Base-by-base conservation (phyloP, 495 filamentous ascomycete genomes). In the Aspergillus ostianus region DNA sequence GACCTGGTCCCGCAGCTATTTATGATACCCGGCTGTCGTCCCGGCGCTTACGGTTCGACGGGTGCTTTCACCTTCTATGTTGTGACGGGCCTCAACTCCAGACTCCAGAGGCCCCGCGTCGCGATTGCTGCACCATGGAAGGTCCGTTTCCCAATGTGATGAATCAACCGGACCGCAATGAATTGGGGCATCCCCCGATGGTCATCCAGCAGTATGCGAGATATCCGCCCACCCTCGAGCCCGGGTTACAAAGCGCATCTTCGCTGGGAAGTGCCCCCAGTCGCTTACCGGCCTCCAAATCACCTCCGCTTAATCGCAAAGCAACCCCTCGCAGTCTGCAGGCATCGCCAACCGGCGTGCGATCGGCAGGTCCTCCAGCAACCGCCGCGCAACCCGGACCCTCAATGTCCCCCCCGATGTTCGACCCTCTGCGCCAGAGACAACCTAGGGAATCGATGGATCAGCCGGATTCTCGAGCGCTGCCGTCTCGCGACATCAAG, bases 401-500 rank as follows among this genome's bases (percentile, higher is more conserved):
- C 9, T 79, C 76, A 5, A 76, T 79, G 69, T 78, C 77, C 50
- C 77, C 77, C 30, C 75, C 76, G 21, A 47, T 73, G 0, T 75
- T 75, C 55, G 76, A 78, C 57, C 53, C 65, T 21, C 49, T 67
- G 10, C 74, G 70, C 19, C 74, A 68, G 32, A 64, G 67, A 45
- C 67, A 58, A 8, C 63, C 67, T 54, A 70, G 72, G 61, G 76
- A 78, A 49, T 46, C 72, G 15, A 60, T 70, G 15, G 74, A 75
- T 20, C 71, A 71, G 13, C 68, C 68, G 4, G 77, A 78, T 47
- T 65, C 64, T 36, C 72, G 76, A 19, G 53, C 70, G 27, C 73
- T 96, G 41, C 94, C 94, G 20, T 80, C 88, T 20, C 82, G 80
- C 32, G 81, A 86, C 49, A 85, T 96, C 12, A 88, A 84, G 5